Evolutionary conservation across 257 asterid genomes (phyloP).

Genomic region (Fraxinus quadrangulata): DNA sequence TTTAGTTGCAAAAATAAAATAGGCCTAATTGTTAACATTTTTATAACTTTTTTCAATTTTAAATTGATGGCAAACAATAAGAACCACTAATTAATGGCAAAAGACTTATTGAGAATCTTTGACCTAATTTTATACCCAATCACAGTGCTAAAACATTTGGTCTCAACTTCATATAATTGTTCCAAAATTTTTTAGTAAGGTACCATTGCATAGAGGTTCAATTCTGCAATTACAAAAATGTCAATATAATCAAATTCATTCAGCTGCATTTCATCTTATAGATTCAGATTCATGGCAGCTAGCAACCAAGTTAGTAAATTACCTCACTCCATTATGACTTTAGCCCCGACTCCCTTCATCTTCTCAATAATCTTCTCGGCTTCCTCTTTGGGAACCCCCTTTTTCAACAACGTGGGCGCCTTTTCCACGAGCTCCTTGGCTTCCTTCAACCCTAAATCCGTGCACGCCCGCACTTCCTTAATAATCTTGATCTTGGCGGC

Average conservation of each 20-base stretch:
- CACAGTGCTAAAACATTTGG: conserved; percentile 3
- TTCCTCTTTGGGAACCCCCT: conserved; percentile 92
- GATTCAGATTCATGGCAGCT: conserved; percentile 2
- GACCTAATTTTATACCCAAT: not conserved
- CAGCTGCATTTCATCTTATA: not conserved
- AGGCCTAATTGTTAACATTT: conserved; percentile 1
- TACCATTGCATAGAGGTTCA: not conserved
- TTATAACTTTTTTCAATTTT: not conserved
- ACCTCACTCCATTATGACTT: conserved; percentile 85
- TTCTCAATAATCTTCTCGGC: conserved; percentile 83
- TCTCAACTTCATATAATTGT: conserved; percentile 4
- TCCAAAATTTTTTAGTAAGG: not conserved
- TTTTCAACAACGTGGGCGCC: conserved; percentile 87
- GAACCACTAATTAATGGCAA: not conserved
- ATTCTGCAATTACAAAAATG: not conserved
- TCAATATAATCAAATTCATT: not conserved
- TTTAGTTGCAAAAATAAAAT: not conserved
- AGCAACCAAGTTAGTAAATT: conserved; percentile 21
- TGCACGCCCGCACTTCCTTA: conserved; percentile 87
- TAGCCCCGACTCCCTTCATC: conserved; percentile 82
- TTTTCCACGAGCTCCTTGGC: conserved; percentile 97
- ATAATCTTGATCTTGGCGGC: conserved; percentile 78
- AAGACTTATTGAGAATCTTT: not conserved
- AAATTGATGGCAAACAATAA: not conserved
- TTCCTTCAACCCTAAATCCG: conserved; percentile 88